A percentile compares a stretch with the other conserved stretches of the same genome.
phyloP scores from a whole-genome alignment of 805 yeast species.

The Starmerella apicola region DNA sequence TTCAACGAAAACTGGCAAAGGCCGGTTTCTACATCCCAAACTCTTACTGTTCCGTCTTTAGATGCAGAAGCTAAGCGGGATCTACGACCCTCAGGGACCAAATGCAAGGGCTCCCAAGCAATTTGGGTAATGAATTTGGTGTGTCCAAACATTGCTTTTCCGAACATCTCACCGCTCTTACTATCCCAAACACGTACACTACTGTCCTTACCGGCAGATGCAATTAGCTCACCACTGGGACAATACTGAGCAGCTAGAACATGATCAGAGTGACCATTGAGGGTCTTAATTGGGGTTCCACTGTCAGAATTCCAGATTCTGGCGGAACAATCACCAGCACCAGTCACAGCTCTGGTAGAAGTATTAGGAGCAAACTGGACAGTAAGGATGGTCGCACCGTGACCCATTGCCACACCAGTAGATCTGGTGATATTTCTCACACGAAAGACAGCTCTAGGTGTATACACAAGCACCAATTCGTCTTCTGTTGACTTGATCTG shows the following conservation, averaged over 20 bases:
- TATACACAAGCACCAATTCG: constrained; percentile 74
- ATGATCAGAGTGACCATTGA: constrained; percentile 85
- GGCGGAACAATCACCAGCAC: constrained; percentile 94
- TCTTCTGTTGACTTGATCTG: constrained; percentile 86
- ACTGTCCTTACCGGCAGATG: constrained; percentile 93
- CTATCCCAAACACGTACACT: constrained; percentile 84
- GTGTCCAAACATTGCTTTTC: constrained; percentile 61
- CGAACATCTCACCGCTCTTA: constrained; percentile 56
- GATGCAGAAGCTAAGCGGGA: constrained; percentile 69
- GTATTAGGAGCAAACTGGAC: constrained; percentile 89
- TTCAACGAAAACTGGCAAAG: constrained; percentile 56
- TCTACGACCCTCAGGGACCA: constrained; percentile 40
- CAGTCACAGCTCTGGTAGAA: constrained; percentile 76
- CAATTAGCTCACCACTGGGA: constrained; percentile 80
- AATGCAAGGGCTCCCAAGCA: constrained; percentile 89
- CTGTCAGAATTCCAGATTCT: constrained; percentile 95
- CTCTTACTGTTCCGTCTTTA: constrained; percentile 76
- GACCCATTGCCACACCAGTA: constrained; percentile 88
- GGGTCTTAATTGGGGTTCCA: constrained; percentile 72
- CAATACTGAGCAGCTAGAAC: constrained; percentile 85
- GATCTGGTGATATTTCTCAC: constrained; percentile 85
- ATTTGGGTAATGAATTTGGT: constrained; percentile 79
- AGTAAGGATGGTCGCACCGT: constrained; percentile 84
- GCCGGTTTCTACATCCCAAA: constrained; percentile 77
- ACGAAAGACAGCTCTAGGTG: constrained; percentile 90